Evolutionary conservation across 1,284 basidiomycete species (phyloP).

Genomic region (Papiliotrema laurentii): DNA sequence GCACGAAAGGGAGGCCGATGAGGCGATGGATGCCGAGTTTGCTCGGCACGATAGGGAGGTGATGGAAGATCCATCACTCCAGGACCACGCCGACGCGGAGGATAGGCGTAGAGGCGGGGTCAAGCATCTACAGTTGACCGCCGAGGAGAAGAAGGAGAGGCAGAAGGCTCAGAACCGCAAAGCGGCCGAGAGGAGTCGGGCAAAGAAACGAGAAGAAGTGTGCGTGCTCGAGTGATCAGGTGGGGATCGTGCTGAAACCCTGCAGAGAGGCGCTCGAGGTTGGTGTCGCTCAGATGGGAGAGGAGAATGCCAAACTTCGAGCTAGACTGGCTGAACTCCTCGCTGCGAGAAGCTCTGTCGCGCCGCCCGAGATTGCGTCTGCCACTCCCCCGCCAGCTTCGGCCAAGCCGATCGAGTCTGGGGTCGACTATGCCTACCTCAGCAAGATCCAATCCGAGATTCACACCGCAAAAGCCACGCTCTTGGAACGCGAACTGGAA

Average conservation of each 20-base stretch:
- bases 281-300: slow-evolving; percentile 35
- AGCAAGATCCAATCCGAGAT: slow-evolving; percentile 30
- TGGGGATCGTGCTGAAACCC: background rate
- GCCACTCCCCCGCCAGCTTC: too few species aligned
- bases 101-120: background rate
- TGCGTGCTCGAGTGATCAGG: slow-evolving; percentile 21
- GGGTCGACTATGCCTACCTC: slow-evolving; percentile 28
- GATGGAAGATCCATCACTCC: background rate
- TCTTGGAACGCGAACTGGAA: slow-evolving; percentile 23
- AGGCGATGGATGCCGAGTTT: background rate
- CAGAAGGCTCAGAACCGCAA: slow-evolving; percentile 42
- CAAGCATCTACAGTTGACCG: slow-evolving; percentile 8
- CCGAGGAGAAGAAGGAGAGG: slow-evolving; percentile 37
- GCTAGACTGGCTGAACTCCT: slow-evolving; percentile 26
- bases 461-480: slow-evolving; percentile 11
- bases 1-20: background rate
- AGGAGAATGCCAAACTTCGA: slow-evolving; percentile 39
- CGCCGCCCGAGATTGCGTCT: too few species aligned
- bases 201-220: slow-evolving; percentile 42
- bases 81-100: background rate
- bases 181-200: slow-evolving; percentile 41
- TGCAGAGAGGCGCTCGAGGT: slow-evolving; percentile 33
- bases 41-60: too few species aligned
- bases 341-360: slow-evolving; percentile 10
- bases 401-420: slow-evolving; percentile 1